Conservation (phyloP, 2,329 filamentous ascomycete species). For the Emmonsiellopsis sp. region DNA sequence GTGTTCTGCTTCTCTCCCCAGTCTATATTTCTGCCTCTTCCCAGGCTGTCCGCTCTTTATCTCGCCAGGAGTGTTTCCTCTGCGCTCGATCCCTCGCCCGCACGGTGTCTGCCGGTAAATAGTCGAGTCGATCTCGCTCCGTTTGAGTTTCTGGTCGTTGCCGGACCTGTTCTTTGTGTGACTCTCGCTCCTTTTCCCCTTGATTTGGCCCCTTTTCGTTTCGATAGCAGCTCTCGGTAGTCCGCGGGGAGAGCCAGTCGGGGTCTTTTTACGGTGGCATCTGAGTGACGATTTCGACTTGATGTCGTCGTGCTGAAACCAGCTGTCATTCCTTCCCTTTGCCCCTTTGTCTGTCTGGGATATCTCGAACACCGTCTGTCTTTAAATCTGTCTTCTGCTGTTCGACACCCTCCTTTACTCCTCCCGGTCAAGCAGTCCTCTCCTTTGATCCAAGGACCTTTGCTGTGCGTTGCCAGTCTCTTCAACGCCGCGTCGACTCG, state of each 20-base stretch:
- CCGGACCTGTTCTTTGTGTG: too few species aligned
- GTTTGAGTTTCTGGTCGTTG: too few species aligned
- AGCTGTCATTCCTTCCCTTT: neutral
- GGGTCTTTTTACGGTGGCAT: neutral
- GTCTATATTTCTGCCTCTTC: too few species aligned
- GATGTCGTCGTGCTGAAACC: neutral
- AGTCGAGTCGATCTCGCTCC: too few species aligned
- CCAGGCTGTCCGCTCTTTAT: too few species aligned
- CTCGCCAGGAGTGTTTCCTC: too few species aligned
- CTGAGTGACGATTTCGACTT: neutral
- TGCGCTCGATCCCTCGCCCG: too few species aligned
- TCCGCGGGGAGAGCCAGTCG: too few species aligned
- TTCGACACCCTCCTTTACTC: neutral
- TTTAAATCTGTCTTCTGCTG: neutral
- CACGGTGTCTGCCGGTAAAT: too few species aligned
- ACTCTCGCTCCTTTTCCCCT: neutral
- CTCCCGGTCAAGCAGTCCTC: neutral
- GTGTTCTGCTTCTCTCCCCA: too few species aligned
- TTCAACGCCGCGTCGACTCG: constrained; percentile 9
- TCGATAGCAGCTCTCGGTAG: too few species aligned
- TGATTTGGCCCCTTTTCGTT: neutral
- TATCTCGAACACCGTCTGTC: neutral
- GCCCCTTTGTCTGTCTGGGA: neutral
- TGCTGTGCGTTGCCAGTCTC: constrained; percentile 10
- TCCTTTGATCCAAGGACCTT: neutral